Conservation (phyloP, 2,329 filamentous ascomycete species). For the Colletotrichum scovillei region DNA sequence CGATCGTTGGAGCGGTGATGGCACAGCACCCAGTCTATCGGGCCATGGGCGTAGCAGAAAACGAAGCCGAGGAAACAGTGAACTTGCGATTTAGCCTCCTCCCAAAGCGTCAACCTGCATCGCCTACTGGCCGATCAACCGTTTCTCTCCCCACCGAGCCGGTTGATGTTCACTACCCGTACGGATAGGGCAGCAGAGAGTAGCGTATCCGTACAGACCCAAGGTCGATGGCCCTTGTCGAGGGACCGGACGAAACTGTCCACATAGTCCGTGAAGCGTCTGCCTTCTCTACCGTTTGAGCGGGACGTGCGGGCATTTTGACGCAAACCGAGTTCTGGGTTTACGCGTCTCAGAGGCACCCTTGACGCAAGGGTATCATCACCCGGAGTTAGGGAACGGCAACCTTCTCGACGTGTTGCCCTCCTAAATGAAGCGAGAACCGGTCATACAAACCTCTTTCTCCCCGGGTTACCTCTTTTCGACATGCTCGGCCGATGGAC, state of each 20-base stretch:
- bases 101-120: slow-evolving; percentile 12
- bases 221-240: not conserved
- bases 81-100: slow-evolving; percentile 15
- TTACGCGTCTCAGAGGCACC: slow-evolving; percentile 24
- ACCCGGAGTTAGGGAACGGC: not conserved
- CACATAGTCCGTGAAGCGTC: not conserved
- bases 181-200: not conserved
- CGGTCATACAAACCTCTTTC: not conserved
- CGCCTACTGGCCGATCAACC: slow-evolving; percentile 4
- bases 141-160: slow-evolving; percentile 8
- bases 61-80: slow-evolving; percentile 1
- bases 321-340: slow-evolving; percentile 15
- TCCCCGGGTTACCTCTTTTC: slow-evolving; percentile 4
- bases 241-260: slow-evolving; percentile 15
- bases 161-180: slow-evolving; percentile 5
- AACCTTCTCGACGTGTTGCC: slow-evolving; percentile 18
- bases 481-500: slow-evolving; percentile 4
- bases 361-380: slow-evolving; percentile 26
- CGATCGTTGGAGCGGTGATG: slow-evolving; percentile 12
- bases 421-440: slow-evolving; percentile 2
- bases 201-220: not conserved
- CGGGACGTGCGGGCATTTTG: slow-evolving; percentile 26
- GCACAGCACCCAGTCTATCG: slow-evolving; percentile 8
- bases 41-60: slow-evolving; percentile 20
- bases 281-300: slow-evolving; percentile 4